Conservation (phyloP, 495 filamentous ascomycete species). For the Corynascus novoguineensis region DNA sequence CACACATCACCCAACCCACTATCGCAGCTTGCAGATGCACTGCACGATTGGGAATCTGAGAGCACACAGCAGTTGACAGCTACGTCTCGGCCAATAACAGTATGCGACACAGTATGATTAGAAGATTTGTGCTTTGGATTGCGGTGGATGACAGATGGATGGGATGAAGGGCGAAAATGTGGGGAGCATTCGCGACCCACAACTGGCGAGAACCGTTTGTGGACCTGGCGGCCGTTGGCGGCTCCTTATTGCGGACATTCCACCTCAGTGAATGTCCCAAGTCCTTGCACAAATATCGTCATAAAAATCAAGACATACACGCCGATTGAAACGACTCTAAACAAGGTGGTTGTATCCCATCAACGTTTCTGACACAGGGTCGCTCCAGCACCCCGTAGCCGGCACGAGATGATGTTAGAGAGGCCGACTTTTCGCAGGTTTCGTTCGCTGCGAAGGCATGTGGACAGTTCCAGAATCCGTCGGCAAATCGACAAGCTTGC, state of each 20-base stretch:
- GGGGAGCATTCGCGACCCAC: not conserved
- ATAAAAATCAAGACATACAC: not conserved
- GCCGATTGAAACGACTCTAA: not conserved
- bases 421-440: not conserved
- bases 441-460: conserved; percentile 3
- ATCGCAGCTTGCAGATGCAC: not conserved
- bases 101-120: not conserved
- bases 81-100: not conserved
- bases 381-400: too few species aligned
- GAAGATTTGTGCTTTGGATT: too few species aligned
- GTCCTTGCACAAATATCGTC: not conserved
- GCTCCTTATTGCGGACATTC: not conserved
- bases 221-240: not conserved
- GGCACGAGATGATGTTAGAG: too few species aligned
- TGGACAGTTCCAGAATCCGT: too few species aligned
- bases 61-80: not conserved
- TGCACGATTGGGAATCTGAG: too few species aligned
- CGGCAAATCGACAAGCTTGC: not conserved
- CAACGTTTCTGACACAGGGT: too few species aligned
- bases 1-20: not conserved
- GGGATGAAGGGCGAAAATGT: not conserved
- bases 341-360: too few species aligned
- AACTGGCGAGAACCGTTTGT: not conserved
- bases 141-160: not conserved
- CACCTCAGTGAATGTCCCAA: too few species aligned